Conservation (phyloP, 352 stramenopile species). For the Phytophthora niederhauseri region DNA sequence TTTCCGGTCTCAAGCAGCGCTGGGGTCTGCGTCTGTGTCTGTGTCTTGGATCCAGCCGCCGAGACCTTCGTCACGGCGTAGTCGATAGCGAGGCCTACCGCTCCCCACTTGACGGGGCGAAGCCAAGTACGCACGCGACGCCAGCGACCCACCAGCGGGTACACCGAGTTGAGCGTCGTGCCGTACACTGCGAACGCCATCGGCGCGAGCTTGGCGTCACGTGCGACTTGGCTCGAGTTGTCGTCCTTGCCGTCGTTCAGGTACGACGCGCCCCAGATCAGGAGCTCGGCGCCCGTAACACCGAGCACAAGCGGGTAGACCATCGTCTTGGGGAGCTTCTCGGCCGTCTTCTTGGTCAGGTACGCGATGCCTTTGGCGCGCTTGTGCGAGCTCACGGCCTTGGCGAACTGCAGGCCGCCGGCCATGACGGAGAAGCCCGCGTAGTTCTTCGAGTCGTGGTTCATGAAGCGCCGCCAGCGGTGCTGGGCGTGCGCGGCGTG, state of each 20-base stretch:
- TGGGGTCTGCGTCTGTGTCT: conserved; percentile 13
- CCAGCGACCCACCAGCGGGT: conserved; percentile 32
- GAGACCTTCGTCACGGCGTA: conserved; percentile 23
- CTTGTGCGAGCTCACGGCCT: conserved; percentile 25
- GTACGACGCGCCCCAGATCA: conserved; percentile 36
- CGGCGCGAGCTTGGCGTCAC: conserved; percentile 32
- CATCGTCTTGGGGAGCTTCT: conserved; percentile 34
- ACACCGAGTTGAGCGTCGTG: conserved; percentile 34
- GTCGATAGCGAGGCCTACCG: conserved; percentile 25
- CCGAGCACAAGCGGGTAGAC: conserved; percentile 37
- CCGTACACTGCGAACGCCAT: conserved; percentile 36
- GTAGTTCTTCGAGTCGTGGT: conserved; percentile 37
- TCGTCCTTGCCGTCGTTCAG: conserved; percentile 25
- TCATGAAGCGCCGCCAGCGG: conserved; percentile 36
- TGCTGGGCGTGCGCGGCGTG: conserved; percentile 31
- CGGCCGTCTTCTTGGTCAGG: conserved; percentile 30
- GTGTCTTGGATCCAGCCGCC: conserved; percentile 4
- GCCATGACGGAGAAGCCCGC: conserved; percentile 34
- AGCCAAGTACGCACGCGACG: conserved; percentile 29
- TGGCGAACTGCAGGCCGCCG: conserved; percentile 30
- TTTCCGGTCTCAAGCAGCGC: conserved; percentile 17
- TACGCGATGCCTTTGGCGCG: conserved; percentile 33
- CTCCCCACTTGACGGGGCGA: conserved; percentile 36
- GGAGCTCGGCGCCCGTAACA: conserved; percentile 30
- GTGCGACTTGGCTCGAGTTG: conserved; percentile 15